Evolutionary conservation across 441 rosid genomes (phyloP), one percentile per base, ranked within the genome.

Genomic region (Breynia disticha): DNA sequence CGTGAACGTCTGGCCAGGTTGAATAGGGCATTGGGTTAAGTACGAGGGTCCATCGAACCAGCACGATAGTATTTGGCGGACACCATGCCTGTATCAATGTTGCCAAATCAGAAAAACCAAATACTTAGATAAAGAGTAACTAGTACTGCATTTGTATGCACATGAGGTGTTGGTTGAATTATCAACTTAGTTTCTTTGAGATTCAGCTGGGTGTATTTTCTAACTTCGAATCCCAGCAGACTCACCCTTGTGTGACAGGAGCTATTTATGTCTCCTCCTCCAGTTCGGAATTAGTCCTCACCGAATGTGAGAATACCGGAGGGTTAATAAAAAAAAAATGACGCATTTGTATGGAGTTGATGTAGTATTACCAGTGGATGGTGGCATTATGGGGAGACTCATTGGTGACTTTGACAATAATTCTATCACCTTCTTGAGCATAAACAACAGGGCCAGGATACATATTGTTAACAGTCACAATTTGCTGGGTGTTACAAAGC

Each of bases 1-100:
- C 1, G 88, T 82, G 73, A 83, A 86, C 62, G 71, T 73, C 51
- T 83, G 81, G 11, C 97, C 93, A 0, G 84, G 61, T 66, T 78
- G 84, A 48, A 86, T 83, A 1, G 95, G 95, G 60, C 95, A 89
- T 54, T 89, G 97, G 17, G 95, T 89, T 44, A 89, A 73, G 64
- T 86, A 86, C 11, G 95, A 74, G 8, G 97, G 93, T 54, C 97
- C 95, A 57, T 86, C 97, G 42, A 72, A 82, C 97, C 95, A 86
- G 70, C 95, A 82, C 11, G 97, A 83, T 44, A 77, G 67, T 67
- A 67, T 79, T 66, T 86, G 97, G 74, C 87, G 75, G 19, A 89
- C 80, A 16, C 95, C 97, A 64, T 89, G 97, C 95, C 96, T 85
- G 9, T 5, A 15, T 16, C 9, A n/a, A 16, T 14, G 6, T 11